A percentile compares a stretch with the other conserved stretches of the same genome.
Conservation (phyloP, 331 rosid species). For the Dryas integrifolia region DNA sequence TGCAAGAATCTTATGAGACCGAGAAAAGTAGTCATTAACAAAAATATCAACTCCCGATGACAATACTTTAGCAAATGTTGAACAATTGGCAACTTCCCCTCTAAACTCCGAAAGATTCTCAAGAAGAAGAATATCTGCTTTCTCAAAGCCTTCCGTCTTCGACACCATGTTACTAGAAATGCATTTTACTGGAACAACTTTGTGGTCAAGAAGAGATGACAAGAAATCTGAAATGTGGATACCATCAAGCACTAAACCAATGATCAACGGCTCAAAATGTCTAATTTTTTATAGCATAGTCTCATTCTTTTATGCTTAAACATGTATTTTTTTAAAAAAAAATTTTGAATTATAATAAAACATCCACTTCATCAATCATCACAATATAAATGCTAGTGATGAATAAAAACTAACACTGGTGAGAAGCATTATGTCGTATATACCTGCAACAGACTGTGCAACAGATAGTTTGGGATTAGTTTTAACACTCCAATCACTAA, state of each 20-base stretch:
- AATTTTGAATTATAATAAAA: background rate
- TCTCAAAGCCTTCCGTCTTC: slow-evolving; percentile 38
- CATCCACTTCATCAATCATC: background rate
- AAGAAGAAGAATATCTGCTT: slow-evolving; percentile 57
- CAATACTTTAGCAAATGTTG: slow-evolving; percentile 54
- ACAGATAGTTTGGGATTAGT: slow-evolving; percentile 29
- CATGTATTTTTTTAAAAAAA: too few relatives aligned
- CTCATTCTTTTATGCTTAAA: background rate
- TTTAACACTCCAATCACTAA: slow-evolving; percentile 58
- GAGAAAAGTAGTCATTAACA: slow-evolving; percentile 78
- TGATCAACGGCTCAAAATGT: background rate
- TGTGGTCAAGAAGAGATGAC: slow-evolving; percentile 50
- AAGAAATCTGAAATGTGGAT: slow-evolving; percentile 48
- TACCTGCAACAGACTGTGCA: slow-evolving; percentile 59
- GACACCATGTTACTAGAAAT: slow-evolving; percentile 33
- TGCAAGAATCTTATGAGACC: slow-evolving; percentile 77
- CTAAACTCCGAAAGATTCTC: slow-evolving; percentile 67
- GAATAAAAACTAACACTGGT: background rate
- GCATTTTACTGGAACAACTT: slow-evolving; percentile 51
- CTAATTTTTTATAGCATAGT: slow-evolving; percentile 10
- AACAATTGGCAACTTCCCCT: slow-evolving; percentile 79
- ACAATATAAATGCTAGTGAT: background rate
- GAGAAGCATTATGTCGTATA: slow-evolving; percentile 5
- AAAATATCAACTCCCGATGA: slow-evolving; percentile 74
- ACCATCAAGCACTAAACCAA: slow-evolving; percentile 29